These are phyloP conservation scores for Phaeoacremonium minimum DNA, from an alignment of 2,329 filamentous ascomycete genomes.

Conservation along the genomic window DNA sequence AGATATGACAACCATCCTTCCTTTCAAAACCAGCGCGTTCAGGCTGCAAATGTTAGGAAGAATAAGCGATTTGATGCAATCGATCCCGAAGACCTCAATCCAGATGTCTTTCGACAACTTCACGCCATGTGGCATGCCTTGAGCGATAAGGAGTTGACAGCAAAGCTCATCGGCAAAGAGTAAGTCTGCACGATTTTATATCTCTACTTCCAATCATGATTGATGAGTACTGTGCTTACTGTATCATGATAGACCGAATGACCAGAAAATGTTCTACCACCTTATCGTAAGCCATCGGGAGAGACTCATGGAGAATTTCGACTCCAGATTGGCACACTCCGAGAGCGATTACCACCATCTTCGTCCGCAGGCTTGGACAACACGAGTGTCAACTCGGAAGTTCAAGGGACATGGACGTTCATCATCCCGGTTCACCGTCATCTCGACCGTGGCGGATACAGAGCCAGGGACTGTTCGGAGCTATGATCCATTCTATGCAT, in stretches of 20 bases:
- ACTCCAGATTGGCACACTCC: slow-evolving; percentile 74
- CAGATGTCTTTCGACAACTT: slow-evolving; percentile 78
- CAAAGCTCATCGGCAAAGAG: slow-evolving; percentile 62
- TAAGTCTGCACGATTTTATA: too few relatives aligned
- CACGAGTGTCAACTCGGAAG: slow-evolving; percentile 57
- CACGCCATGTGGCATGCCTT: slow-evolving; percentile 89
- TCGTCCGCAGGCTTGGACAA: slow-evolving; percentile 51
- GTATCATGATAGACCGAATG: slow-evolving; percentile 59
- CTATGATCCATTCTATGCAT: slow-evolving; percentile 82
- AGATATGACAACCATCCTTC: slow-evolving; percentile 78
- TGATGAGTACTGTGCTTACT: background rate
- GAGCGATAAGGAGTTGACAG: slow-evolving; percentile 65
- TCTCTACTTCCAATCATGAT: too few relatives aligned
- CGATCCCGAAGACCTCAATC: slow-evolving; percentile 66
- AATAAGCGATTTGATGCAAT: slow-evolving; percentile 57
- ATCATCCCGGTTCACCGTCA: slow-evolving; percentile 60
- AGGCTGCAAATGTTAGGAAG: slow-evolving; percentile 54
- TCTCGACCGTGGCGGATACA: slow-evolving; percentile 54
- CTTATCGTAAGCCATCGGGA: slow-evolving; percentile 78
- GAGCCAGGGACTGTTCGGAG: slow-evolving; percentile 53
- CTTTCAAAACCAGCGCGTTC: slow-evolving; percentile 48
- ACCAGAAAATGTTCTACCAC: slow-evolving; percentile 91
- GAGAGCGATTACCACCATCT: slow-evolving; percentile 88
- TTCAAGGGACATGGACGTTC: slow-evolving; percentile 53
- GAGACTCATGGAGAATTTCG: slow-evolving; percentile 83